phyloP scores from a whole-genome alignment of 2,329 filamentous ascomycete genomes.

The Drechslerella coelobrocha region DNA sequence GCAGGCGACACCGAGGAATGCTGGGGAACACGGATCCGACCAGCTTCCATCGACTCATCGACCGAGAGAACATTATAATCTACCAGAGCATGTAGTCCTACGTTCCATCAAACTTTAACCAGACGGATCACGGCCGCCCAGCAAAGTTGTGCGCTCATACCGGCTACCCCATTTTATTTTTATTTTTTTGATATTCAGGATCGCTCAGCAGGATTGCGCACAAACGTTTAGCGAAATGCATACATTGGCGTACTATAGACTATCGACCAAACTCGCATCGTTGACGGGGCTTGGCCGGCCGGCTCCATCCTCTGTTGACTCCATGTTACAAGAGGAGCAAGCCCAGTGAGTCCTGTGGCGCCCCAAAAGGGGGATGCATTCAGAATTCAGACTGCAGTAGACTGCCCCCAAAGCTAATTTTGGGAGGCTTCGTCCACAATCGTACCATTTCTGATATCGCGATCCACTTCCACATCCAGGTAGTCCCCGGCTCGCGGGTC shows the following conservation, averaged over 20 bases:
- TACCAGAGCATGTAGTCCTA: too few species aligned
- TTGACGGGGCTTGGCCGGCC: too few species aligned
- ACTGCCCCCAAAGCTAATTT: neutral
- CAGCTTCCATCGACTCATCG: neutral
- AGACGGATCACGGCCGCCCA: too few species aligned
- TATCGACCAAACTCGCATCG: too few species aligned
- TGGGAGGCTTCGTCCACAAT: neutral
- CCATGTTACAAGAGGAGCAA: too few species aligned
- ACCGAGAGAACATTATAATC: neutral
- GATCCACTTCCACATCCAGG: conserved; percentile 10
- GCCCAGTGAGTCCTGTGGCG: too few species aligned
- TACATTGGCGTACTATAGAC: too few species aligned
- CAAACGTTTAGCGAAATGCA: neutral
- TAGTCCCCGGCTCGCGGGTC: conserved; percentile 6
- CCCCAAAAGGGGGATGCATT: too few species aligned
- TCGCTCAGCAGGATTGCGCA: neutral
- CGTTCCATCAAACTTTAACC: too few species aligned
- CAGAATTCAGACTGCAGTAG: neutral
- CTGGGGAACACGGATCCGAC: neutral
- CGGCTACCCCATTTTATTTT: too few species aligned
- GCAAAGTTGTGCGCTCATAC: neutral
- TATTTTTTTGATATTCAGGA: neutral
- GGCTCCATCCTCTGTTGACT: too few species aligned
- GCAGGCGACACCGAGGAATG: neutral
- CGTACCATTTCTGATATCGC: conserved; percentile 1